Base-by-base conservation (phyloP, 2,329 filamentous ascomycete genomes). In the Aspergillus spinulosporus region DNA sequence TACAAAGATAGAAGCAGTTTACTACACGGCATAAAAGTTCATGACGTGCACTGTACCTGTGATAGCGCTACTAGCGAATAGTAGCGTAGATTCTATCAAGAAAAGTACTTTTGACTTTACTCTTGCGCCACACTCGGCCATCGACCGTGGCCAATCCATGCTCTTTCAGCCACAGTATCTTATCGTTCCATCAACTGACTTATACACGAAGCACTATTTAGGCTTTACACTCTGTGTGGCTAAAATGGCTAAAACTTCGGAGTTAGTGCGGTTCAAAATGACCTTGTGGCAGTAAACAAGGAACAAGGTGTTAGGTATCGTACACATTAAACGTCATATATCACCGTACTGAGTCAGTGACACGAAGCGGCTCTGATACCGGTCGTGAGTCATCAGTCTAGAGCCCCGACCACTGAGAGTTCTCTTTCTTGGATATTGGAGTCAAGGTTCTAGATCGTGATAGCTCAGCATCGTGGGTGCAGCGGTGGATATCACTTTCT, bases 61-160 rank as follows among this genome's bases (percentile, higher is more conserved):
- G 29, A 29, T 21, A 29, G 36, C 14, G 42, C 6, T 44, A 29
- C 14, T 44, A 43, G 11, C 28, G 11, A 40, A 29, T 44, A n/a
- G 11, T 26, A 12, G 11, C 34, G 31, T 12, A 37, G 9, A 37
- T 12, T 37, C 34, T 37, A 12, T 37, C 34, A 37, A 12, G 7
- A 21, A 21, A 21, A 21, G 21, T 21, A 21, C 21, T 21, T 21
- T 21, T 21, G 21, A 21, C 21, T 21, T 21, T 21, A 21, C 21
- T 3, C 12, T 52, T 59, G 52, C 57, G 49, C 59, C 57, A 59
- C 54, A 21, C 21, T 36, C 32, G 12, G 6, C 46, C 36, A 36
- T 47, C 21, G 28, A 29, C n/a, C 11, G 11, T 12, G 4, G 8
- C 34, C 34, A 12, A 37, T 37, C n/a, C 34, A 12, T 12, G 34